A percentile compares a stretch with the other conserved stretches of the same genome.
phyloP scores from a whole-genome alignment of 768 basidiomycete genomes.

The Termitomyces sp. region DNA sequence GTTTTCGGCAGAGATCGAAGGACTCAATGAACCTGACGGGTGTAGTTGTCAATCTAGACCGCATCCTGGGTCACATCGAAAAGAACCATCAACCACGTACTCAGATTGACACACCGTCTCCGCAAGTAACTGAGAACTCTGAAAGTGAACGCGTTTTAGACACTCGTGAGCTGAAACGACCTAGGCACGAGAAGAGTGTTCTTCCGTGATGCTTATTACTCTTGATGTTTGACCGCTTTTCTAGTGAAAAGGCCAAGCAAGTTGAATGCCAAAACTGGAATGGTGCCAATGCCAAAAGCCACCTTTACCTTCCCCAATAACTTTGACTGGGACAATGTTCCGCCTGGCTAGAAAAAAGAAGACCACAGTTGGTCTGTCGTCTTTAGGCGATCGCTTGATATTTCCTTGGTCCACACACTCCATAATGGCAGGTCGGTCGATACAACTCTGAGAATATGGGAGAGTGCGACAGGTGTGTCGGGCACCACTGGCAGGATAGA shows the following conservation, averaged over 20 bases:
- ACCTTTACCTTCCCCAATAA: slow-evolving; percentile 39
- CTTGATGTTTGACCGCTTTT: not conserved
- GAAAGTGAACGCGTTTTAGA: not conserved
- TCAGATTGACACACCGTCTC: not conserved
- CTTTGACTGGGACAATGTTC: slow-evolving; percentile 27
- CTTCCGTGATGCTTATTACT: not conserved
- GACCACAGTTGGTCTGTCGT: slow-evolving; percentile 86
- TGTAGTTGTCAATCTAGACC: not conserved
- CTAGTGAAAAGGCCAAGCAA: not conserved
- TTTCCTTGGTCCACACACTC: slow-evolving; percentile 75
- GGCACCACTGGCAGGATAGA: slow-evolving; percentile 76
- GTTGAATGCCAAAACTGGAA: not conserved
- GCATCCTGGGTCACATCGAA: not conserved
- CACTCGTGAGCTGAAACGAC: not conserved
- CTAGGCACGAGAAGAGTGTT: not conserved
- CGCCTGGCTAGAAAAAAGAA: slow-evolving; percentile 61
- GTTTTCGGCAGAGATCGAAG: not conserved
- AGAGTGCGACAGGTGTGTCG: slow-evolving; percentile 58
- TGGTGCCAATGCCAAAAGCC: too few relatives aligned
- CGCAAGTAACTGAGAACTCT: not conserved
- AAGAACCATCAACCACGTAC: not conserved
- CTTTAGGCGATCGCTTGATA: slow-evolving; percentile 77
- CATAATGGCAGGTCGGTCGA: slow-evolving; percentile 87
- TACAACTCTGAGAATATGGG: slow-evolving; percentile 78
- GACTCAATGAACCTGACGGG: not conserved